Conservation (phyloP, 2,329 filamentous ascomycete species). For the Blastomyces percursus region DNA sequence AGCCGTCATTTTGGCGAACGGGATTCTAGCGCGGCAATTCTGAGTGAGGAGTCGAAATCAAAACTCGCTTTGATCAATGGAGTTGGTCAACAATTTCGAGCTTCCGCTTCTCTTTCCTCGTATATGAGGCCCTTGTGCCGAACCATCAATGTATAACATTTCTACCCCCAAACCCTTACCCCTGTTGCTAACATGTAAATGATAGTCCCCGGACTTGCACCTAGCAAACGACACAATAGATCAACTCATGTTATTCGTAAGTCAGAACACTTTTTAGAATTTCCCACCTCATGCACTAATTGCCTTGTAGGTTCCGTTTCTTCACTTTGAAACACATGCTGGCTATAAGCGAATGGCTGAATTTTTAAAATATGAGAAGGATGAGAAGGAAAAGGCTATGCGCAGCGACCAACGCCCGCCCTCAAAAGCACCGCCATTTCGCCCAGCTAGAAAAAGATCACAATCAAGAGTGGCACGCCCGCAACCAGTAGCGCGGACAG, state of each 20-base stretch:
- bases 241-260: constrained; percentile 7
- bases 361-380: background rate
- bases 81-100: constrained; percentile 3
- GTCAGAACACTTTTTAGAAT: background rate
- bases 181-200: background rate
- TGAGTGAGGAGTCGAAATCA: constrained; percentile 1
- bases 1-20: constrained; percentile 3
- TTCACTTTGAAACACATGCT: constrained; percentile 6
- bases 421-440: background rate
- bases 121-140: constrained; percentile 6
- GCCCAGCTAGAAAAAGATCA: background rate
- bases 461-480: background rate
- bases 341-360: constrained; percentile 2
- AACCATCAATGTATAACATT: constrained; percentile 1
- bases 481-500: background rate
- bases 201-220: background rate
- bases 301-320: constrained; percentile 1
- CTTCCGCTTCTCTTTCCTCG: constrained; percentile 4
- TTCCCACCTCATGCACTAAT: background rate
- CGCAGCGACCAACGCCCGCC: background rate
- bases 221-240: background rate
- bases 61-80: constrained; percentile 5
- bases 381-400: background rate
- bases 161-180: background rate
- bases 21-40: background rate